Base-by-base conservation (phyloP, 176 grass and related monocot genomes). In the Oryza glaberrima region DNA sequence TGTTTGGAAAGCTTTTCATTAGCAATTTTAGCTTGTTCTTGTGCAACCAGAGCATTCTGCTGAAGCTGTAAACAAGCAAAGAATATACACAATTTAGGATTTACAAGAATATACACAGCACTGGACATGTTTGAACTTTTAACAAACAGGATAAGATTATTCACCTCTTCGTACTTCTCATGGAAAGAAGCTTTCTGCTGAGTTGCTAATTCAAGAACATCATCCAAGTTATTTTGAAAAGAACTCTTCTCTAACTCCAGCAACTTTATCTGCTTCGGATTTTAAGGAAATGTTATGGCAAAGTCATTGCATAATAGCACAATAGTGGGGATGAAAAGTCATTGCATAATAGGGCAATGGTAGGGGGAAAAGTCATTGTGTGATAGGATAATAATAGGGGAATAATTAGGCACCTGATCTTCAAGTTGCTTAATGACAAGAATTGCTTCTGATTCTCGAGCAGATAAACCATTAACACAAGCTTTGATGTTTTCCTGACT, bases 361-460 rank as follows among this genome's bases (percentile, higher is more conserved):
- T 56, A 44, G 70, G 40, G 41, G 45, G 41, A 30, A 48, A 70
- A 70, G 32, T 72, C 72, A 72, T 69, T 73, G 56, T 46, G 82
- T 67, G 71, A 83, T 36, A 69, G 63, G 34, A 77, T 13, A 16
- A 69, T 82, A 65, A 47, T 56, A 75, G 40, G 41, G 32, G 25
- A 66, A 75, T 61, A 74, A 20, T 85, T 48, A 78, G 80, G 76
- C 52, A 95, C 92, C 92, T 98, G 92, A 86, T 98, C 92, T 88
- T 98, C 87, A 67, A 98, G 86, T 85, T 93, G 92, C 69, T 93
- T 97, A 83, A 97, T 94, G 26, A 97, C 92, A 86, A 92, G 16
- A 89, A 97, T 94, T 63, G 95, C 90, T 86, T 97, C 95, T 20
- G 92, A 91, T 70, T 97, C 95, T 84, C 88, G 89, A 64, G 89